A percentile compares a stretch with the other conserved stretches of the same genome.
phyloP scores from a whole-genome alignment of 139 green algal genomes.

The Chlorella sp. region DNA sequence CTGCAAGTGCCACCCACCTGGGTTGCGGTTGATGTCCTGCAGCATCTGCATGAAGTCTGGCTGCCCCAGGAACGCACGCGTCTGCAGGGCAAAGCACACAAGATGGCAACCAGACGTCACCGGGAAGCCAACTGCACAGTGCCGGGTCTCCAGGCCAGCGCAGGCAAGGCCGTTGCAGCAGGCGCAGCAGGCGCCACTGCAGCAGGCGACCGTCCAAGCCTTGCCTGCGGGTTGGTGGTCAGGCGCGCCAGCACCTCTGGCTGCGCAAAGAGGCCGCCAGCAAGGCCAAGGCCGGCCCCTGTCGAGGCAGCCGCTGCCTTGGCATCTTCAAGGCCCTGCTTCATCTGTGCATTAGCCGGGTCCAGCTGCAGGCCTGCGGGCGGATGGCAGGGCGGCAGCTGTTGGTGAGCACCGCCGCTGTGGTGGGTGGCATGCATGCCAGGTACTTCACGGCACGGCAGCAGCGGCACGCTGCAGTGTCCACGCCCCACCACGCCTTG shows the following conservation, averaged over 20 bases:
- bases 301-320: slow-evolving; percentile 43
- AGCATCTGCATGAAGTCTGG: slow-evolving; percentile 95
- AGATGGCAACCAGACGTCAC: no score
- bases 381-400: not conserved
- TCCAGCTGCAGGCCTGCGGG: slow-evolving; percentile 81
- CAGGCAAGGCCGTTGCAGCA: no score
- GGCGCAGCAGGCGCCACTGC: no score
- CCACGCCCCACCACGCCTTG: no score
- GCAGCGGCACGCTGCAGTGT: no score
- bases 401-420: no score
- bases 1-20: not conserved
- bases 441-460: no score
- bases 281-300: not conserved
- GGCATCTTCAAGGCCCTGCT: slow-evolving; percentile 71
- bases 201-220: no score
- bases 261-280: slow-evolving; percentile 21
- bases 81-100: slow-evolving; percentile 42
- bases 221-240: slow-evolving; percentile 81
- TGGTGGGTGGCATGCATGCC: no score
- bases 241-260: slow-evolving; percentile 85
- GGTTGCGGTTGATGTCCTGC: slow-evolving; percentile 77
- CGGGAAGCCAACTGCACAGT: no score
- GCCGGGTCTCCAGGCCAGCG: no score
- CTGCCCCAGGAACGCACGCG: slow-evolving; percentile 77
- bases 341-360: slow-evolving; percentile 76